Percentiles rank a stretch among this genome's conserved stretches.
Evolutionary conservation across 352 stramenopile genomes (phyloP).

Genomic region (Phytophthora melonis): DNA sequence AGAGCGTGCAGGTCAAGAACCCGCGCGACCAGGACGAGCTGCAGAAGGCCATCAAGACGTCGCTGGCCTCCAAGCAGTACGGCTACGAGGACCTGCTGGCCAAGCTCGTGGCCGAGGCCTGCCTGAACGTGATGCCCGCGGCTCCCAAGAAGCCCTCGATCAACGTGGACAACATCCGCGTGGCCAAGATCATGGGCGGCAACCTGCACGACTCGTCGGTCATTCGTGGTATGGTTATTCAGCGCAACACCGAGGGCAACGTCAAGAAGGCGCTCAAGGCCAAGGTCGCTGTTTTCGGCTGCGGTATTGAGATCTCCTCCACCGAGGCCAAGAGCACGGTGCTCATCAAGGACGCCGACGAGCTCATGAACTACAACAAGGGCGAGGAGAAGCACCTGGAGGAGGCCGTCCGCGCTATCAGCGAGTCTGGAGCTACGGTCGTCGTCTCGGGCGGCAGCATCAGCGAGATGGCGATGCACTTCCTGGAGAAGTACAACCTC

Average conservation of each 20-base stretch:
- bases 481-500: slow-evolving; percentile 98
- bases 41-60: slow-evolving; percentile 92
- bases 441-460: slow-evolving; percentile 97
- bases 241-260: slow-evolving; percentile 93
- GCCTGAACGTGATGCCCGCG: slow-evolving; percentile 93
- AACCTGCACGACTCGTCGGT: slow-evolving; percentile 96
- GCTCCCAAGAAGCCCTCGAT: slow-evolving; percentile 89
- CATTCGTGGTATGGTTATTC: slow-evolving; percentile 98
- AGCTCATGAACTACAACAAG: slow-evolving; percentile 99
- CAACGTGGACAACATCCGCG: slow-evolving; percentile 98
- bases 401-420: slow-evolving; percentile 97
- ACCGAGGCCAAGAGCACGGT: slow-evolving; percentile 99
- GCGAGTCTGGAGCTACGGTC: slow-evolving; percentile 95
- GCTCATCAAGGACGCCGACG: slow-evolving; percentile 99
- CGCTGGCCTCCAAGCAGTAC: slow-evolving; percentile 98
- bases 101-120: slow-evolving; percentile 95
- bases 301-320: slow-evolving; percentile 96
- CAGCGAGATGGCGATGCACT: slow-evolving; percentile 99
- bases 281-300: slow-evolving; percentile 98
- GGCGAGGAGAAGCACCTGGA: slow-evolving; percentile 98
- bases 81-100: slow-evolving; percentile 96
- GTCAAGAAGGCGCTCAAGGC: slow-evolving; percentile 93
- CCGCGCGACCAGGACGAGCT: slow-evolving; percentile 90
- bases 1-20: slow-evolving; percentile 75
- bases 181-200: slow-evolving; percentile 98